Percentiles rank a stretch among this genome's conserved stretches.
Conservation (phyloP, 2,329 filamentous ascomycete species). For the Sporothrix phasma region DNA sequence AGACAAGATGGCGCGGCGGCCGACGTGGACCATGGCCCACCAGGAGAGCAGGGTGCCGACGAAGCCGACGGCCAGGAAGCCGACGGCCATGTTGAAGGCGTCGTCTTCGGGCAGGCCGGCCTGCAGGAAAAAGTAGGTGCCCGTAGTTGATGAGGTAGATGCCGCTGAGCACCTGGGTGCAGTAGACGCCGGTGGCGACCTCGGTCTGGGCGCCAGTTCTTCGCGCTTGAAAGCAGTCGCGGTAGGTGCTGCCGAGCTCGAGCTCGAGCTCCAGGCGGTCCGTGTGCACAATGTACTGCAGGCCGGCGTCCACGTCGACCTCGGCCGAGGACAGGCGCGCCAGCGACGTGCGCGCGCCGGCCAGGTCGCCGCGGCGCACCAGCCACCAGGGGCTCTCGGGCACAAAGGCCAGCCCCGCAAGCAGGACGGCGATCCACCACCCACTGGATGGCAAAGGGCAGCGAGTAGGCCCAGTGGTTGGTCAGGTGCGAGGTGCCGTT, state of each 20-base stretch:
- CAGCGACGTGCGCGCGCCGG: conserved; percentile 33
- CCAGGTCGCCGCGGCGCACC: conserved; percentile 32
- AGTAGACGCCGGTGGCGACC: conserved; percentile 51
- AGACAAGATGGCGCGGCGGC: conserved; percentile 41
- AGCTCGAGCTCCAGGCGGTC: conserved; percentile 45
- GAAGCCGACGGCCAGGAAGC: conserved; percentile 40
- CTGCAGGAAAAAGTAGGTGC: conserved; percentile 50
- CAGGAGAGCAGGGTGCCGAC: conserved; percentile 45
- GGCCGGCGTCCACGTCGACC: conserved; percentile 37
- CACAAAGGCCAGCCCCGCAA: conserved; percentile 37
- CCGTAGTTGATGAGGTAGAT: conserved; percentile 56
- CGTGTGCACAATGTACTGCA: conserved; percentile 49
- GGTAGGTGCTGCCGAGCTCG: conserved; percentile 40
- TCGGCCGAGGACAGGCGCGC: conserved; percentile 33
- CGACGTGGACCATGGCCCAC: conserved; percentile 38
- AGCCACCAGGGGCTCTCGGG: conserved; percentile 44
- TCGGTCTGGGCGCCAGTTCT: conserved; percentile 43
- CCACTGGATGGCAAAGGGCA: conserved; percentile 42
- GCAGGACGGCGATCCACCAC: conserved; percentile 37
- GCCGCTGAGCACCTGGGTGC: conserved; percentile 54
- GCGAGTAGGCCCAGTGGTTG: conserved; percentile 39
- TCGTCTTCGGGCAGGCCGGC: conserved; percentile 38
- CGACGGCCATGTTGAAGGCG: conserved; percentile 46
- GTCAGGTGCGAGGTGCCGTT: conserved; percentile 27
- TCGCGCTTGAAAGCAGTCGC: conserved; percentile 41